Percentiles rank a stretch among this genome's conserved stretches.
Conservation (phyloP, 2,329 filamentous ascomycete species). For the Diaporthe helianthi region DNA sequence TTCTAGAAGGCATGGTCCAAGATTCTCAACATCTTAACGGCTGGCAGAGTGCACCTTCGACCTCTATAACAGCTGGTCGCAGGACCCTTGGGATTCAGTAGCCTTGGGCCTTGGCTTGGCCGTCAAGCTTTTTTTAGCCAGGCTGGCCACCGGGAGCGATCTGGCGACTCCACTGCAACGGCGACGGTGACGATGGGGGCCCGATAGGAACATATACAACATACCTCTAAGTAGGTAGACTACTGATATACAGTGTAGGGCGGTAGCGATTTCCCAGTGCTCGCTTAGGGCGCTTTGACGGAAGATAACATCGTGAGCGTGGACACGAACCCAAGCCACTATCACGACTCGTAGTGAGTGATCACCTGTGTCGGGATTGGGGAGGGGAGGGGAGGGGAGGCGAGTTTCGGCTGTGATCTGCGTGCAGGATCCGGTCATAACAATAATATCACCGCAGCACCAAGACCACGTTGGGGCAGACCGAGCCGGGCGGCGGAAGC, state of each 20-base stretch:
- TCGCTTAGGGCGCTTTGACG: constrained; percentile 18
- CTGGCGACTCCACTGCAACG: constrained; percentile 1
- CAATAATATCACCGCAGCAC: background rate
- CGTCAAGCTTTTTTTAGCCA: constrained; percentile 32
- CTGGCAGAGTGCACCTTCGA: background rate
- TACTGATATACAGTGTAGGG: background rate
- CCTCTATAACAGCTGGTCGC: constrained; percentile 10
- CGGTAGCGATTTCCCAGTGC: constrained; percentile 5
- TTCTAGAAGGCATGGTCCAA: constrained; percentile 8
- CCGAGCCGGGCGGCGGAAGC: background rate
- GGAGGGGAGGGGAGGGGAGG: background rate
- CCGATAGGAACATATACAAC: background rate
- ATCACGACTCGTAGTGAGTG: constrained; percentile 25
- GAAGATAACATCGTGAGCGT: background rate
- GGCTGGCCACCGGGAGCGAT: background rate
- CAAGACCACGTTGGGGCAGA: constrained; percentile 4
- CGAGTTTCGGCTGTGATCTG: background rate
- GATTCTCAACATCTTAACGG: background rate
- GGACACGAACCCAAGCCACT: constrained; percentile 14
- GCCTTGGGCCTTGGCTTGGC: constrained; percentile 13
- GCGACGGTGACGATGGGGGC: constrained; percentile 14
- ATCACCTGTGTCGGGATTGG: background rate
- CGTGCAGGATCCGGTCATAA: background rate
- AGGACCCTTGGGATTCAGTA: background rate
- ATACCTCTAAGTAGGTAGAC: no score